phyloP scores from a whole-genome alignment of 164 flowering plant genomes.

The Cinnamomum micranthum region DNA sequence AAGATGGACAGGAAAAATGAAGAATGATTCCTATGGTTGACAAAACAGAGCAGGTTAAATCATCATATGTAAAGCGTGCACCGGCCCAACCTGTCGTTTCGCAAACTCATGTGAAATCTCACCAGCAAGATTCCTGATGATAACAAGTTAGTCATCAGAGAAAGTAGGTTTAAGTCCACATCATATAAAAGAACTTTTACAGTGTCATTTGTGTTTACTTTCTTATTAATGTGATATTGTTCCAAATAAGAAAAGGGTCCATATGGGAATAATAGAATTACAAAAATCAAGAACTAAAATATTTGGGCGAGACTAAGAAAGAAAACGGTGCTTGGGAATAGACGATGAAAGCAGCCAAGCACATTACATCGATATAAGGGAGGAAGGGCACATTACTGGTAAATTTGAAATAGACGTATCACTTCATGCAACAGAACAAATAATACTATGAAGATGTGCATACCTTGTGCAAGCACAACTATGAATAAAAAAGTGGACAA shows the following conservation, averaged over 20 bases:
- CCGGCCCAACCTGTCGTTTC: conserved; percentile 63
- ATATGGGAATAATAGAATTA: neutral
- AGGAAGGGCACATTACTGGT: too few relatives aligned
- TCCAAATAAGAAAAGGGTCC: neutral
- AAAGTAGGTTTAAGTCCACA: neutral
- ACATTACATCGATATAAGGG: too few relatives aligned
- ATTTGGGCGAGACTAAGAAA: too few relatives aligned
- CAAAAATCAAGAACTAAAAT: neutral
- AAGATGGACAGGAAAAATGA: neutral
- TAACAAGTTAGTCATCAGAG: neutral
- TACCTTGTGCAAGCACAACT: too few relatives aligned
- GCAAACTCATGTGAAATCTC: conserved; percentile 83
- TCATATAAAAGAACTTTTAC: too few relatives aligned
- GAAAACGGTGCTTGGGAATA: too few relatives aligned
- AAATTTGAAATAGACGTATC: too few relatives aligned
- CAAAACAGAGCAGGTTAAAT: neutral
- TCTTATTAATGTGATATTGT: neutral
- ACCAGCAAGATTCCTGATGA: conserved; percentile 88
- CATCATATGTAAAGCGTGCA: neutral
- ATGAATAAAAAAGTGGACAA: too few relatives aligned
- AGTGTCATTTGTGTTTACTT: neutral
- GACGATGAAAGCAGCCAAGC: too few relatives aligned
- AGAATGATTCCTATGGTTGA: neutral
- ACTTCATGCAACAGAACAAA: too few relatives aligned
- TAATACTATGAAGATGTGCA: too few relatives aligned